Evolutionary conservation across 495 filamentous ascomycete genomes (phyloP), one percentile per base, ranked within the genome.

Genomic region (Bacidia gigantensis): DNA sequence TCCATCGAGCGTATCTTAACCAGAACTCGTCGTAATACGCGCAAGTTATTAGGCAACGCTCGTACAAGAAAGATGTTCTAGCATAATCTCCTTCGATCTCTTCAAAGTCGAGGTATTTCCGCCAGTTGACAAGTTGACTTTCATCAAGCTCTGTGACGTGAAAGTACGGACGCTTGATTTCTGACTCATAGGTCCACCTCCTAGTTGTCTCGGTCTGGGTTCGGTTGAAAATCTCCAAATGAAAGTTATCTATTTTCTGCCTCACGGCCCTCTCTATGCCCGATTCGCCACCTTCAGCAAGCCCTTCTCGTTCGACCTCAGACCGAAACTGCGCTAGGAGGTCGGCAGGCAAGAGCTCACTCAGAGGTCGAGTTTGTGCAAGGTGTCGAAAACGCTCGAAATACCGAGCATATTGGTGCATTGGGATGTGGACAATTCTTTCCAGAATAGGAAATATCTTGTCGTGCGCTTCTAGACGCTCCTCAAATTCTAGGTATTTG

Each of bases 21-120:
- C 92, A 99, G 67, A 99, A 95, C 60, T 97, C 89, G 45, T 96
- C 89, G 56, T 97, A 95, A 60, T 92, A 82, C 38, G 92, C 92
- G 58, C 85, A 89, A 12, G 88, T 89, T 12, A 95, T 86, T 25
- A 99, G 67, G 58, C 87, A 95, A 26, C 92, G 82, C 67, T 99
- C 92, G 62, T 97, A 97, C 18, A 99, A 70, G 63, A 90, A 93
- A 21, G 81, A 75, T 26, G 76, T 86, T 24, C 92, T 76, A 7
- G 68, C 60, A 55, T 82, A 93, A 46, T 88, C 79, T 26, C 84
- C 84, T 65, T 95, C 86, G 1, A 71, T 67, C 67, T 99, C 92
- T 62, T 99, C 93, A 59, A 95, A 96, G 60, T 97, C 89, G 17
- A 99, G 81, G 62, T 97, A 99, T 60, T 90, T 95, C 50, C 84